Evolutionary conservation across 108 stramenopile genomes (phyloP).

Genomic region (Asterionellopsis glacialis): DNA sequence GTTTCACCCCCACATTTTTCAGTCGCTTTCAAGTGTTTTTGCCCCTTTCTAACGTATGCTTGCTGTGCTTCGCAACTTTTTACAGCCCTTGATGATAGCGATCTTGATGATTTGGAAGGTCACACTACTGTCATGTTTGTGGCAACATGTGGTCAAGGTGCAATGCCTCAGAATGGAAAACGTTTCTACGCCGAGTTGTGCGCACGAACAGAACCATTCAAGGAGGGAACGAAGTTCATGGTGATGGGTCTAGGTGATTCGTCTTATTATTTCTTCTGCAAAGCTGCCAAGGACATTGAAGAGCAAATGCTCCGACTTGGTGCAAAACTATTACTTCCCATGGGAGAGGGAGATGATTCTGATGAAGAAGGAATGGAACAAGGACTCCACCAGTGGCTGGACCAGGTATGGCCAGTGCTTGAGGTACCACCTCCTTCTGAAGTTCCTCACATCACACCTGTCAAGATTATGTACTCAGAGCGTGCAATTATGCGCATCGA

Average conservation of each 20-base stretch:
- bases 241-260: constrained; percentile 56
- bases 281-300: constrained; percentile 48
- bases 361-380: constrained; percentile 48
- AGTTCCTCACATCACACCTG: constrained; percentile 54
- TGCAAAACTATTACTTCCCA: constrained; percentile 27
- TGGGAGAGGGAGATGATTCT: constrained; percentile 56
- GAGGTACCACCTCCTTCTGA: constrained; percentile 41
- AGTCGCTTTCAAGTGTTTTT: no score
- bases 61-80: no score
- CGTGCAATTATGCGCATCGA: constrained; percentile 30
- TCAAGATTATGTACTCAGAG: constrained; percentile 36
- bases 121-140: constrained; percentile 51
- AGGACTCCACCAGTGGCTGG: constrained; percentile 50
- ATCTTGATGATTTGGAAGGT: constrained; percentile 51
- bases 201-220: constrained; percentile 37
- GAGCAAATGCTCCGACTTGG: constrained; percentile 41
- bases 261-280: constrained; percentile 56
- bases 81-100: constrained; percentile 49
- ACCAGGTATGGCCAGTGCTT: constrained; percentile 44
- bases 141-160: constrained; percentile 57
- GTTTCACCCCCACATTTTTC: no score
- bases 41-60: no score
- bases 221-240: constrained; percentile 42
- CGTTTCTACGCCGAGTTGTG: constrained; percentile 39
- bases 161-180: constrained; percentile 54